Percentiles rank a stretch among this genome's conserved stretches.
These are phyloP conservation scores for Lipomyces oligophaga DNA, from an alignment of 805 yeast genomes.

Conservation along the genomic window DNA sequence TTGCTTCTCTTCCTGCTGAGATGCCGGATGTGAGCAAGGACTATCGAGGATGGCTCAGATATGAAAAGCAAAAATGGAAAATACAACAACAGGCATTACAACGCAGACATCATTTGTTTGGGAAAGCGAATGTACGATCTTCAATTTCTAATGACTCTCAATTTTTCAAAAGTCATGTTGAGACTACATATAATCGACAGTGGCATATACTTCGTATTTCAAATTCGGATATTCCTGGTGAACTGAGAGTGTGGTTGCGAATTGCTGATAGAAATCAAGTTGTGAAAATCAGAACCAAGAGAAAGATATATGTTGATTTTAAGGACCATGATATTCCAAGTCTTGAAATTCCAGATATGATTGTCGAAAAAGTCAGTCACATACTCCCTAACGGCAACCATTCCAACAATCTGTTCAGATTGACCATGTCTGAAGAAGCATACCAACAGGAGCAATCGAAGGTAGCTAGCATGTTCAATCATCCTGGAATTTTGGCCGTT, in stretches of 20 bases:
- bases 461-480: slow-evolving; percentile 60
- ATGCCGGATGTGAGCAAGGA: slow-evolving; percentile 38
- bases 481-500: slow-evolving; percentile 58
- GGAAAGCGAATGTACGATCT: slow-evolving; percentile 48
- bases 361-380: slow-evolving; percentile 56
- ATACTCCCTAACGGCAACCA: slow-evolving; percentile 64
- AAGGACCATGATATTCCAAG: slow-evolving; percentile 46
- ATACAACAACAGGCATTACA: slow-evolving; percentile 66
- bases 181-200: slow-evolving; percentile 58
- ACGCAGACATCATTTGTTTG: slow-evolving; percentile 75
- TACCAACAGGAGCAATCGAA: slow-evolving; percentile 55
- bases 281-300: slow-evolving; percentile 68
- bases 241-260: slow-evolving; percentile 63
- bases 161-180: slow-evolving; percentile 74
- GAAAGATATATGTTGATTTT: slow-evolving; percentile 65
- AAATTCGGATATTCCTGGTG: slow-evolving; percentile 62
- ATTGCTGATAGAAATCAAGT: slow-evolving; percentile 71
- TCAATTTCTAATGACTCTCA: slow-evolving; percentile 53
- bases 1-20: slow-evolving; percentile 41
- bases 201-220: slow-evolving; percentile 85
- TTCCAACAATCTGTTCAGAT: slow-evolving; percentile 50
- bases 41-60: slow-evolving; percentile 50
- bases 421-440: slow-evolving; percentile 63
- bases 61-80: slow-evolving; percentile 86
- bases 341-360: slow-evolving; percentile 45